phyloP scores from a whole-genome alignment of 2,329 filamentous ascomycete genomes.

The Microcyclosporella mali region DNA sequence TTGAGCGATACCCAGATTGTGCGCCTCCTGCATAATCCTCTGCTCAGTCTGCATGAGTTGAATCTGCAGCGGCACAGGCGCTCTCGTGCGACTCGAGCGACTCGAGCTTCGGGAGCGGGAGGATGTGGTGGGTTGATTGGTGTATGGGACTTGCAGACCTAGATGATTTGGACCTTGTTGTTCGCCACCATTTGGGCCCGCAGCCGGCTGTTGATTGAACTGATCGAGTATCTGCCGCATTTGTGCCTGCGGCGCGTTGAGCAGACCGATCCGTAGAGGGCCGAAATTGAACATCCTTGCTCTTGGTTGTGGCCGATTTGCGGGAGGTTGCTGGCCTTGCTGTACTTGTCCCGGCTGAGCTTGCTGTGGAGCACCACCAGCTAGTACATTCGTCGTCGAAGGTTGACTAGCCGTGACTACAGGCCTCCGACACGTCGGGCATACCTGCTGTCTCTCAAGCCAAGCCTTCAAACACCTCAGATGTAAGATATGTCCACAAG shows the following conservation, averaged over 20 bases:
- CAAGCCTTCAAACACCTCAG: slow-evolving; percentile 92
- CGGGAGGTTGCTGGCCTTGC: slow-evolving; percentile 30
- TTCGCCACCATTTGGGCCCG: slow-evolving; percentile 10
- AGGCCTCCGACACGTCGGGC: slow-evolving; percentile 83
- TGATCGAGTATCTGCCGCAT: slow-evolving; percentile 39
- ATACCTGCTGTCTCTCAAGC: slow-evolving; percentile 95
- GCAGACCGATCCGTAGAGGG: slow-evolving; percentile 66
- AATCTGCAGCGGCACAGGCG: slow-evolving; percentile 43
- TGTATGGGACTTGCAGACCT: slow-evolving; percentile 18
- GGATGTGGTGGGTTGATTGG: slow-evolving; percentile 9
- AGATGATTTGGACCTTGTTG: slow-evolving; percentile 11
- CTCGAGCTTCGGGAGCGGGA: background rate
- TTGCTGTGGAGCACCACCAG: slow-evolving; percentile 12
- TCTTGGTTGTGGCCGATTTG: slow-evolving; percentile 34
- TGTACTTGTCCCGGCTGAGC: slow-evolving; percentile 3
- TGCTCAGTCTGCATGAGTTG: slow-evolving; percentile 63
- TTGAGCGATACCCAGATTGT: slow-evolving; percentile 55
- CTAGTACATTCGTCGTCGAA: slow-evolving; percentile 9
- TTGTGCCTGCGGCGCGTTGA: slow-evolving; percentile 47
- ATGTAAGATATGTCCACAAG: slow-evolving; percentile 92
- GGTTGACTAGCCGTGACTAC: slow-evolving; percentile 44
- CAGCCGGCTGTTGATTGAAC: slow-evolving; percentile 21
- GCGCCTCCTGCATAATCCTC: slow-evolving; percentile 62
- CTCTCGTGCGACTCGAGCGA: slow-evolving; percentile 11
- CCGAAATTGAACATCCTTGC: slow-evolving; percentile 60